These are phyloP conservation scores for Biscogniauxia marginata DNA, from an alignment of 2,329 filamentous ascomycete species.

Conservation along the genomic window DNA sequence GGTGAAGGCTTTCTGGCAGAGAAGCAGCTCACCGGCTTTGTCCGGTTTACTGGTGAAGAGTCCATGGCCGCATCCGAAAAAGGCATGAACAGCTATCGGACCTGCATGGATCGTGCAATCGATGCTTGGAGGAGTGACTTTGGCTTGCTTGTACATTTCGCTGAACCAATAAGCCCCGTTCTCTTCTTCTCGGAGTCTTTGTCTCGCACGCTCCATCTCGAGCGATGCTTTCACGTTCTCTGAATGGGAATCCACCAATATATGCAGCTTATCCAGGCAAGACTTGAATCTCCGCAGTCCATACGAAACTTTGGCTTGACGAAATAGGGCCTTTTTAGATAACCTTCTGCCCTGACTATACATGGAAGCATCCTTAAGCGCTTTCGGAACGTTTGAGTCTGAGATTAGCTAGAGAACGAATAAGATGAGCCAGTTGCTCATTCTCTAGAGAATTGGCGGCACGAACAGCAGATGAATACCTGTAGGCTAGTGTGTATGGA, in stretches of 20 bases:
- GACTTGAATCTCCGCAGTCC: constrained; percentile 37
- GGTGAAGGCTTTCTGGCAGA: constrained; percentile 56
- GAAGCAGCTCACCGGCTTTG: constrained; percentile 47
- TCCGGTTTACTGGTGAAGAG: constrained; percentile 50
- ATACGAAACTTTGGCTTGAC: constrained; percentile 46
- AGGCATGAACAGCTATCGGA: constrained; percentile 40
- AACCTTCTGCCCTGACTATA: constrained; percentile 12
- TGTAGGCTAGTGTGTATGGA: constrained; percentile 18
- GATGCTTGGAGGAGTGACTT: constrained; percentile 38
- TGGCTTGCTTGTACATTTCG: constrained; percentile 37
- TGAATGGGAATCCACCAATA: constrained; percentile 34
- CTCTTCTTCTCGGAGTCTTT: constrained; percentile 38
- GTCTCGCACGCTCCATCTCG: constrained; percentile 31
- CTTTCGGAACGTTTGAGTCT: constrained; percentile 27
- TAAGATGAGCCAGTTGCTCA: constrained; percentile 32
- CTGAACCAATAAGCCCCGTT: constrained; percentile 40
- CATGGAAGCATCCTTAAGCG: constrained; percentile 30
- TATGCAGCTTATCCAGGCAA: constrained; percentile 35
- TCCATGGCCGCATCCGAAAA: constrained; percentile 44
- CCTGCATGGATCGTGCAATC: constrained; percentile 48
- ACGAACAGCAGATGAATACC: constrained; percentile 38
- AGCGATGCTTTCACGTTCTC: constrained; percentile 31
- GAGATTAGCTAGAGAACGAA: constrained; percentile 37
- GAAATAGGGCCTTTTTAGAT: constrained; percentile 44
- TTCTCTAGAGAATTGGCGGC: constrained; percentile 36